Conservation (phyloP, 2,329 filamentous ascomycete species). For the Colletotrichum melonis region DNA sequence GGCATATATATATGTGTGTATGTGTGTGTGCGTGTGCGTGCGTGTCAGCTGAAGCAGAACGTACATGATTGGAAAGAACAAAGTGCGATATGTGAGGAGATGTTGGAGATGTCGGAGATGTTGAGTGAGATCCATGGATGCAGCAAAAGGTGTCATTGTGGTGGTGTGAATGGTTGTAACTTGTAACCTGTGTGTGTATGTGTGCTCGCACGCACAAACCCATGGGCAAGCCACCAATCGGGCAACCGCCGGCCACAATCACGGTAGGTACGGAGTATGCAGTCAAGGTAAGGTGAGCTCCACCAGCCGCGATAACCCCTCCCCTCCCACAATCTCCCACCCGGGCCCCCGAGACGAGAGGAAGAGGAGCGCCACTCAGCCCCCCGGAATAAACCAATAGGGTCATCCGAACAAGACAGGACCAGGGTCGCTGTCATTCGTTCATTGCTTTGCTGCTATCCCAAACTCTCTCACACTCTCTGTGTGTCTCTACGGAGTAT, state of each 20-base stretch:
- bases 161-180: no score
- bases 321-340: slow-evolving; percentile 4
- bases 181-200: background rate
- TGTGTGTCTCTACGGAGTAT: background rate
- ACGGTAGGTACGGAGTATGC: background rate
- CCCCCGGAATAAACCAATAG: slow-evolving; percentile 17
- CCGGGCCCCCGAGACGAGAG: slow-evolving; percentile 18
- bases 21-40: background rate
- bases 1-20: background rate
- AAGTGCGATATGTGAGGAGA: background rate
- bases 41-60: background rate
- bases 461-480: slow-evolving; percentile 1
- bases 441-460: slow-evolving; percentile 2
- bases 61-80: background rate
- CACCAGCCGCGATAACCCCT: slow-evolving; percentile 11
- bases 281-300: background rate
- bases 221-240: slow-evolving; percentile 24
- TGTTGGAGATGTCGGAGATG: background rate
- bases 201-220: background rate
- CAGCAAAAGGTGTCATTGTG: background rate
- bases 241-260: slow-evolving; percentile 14
- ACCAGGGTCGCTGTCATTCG: background rate
- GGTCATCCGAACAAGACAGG: slow-evolving; percentile 2
- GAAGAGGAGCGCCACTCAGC: slow-evolving; percentile 1
- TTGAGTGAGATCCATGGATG: background rate